phyloP scores from a whole-genome alignment of 108 stramenopile species.

The Chaetoceros tenuissimus region DNA sequence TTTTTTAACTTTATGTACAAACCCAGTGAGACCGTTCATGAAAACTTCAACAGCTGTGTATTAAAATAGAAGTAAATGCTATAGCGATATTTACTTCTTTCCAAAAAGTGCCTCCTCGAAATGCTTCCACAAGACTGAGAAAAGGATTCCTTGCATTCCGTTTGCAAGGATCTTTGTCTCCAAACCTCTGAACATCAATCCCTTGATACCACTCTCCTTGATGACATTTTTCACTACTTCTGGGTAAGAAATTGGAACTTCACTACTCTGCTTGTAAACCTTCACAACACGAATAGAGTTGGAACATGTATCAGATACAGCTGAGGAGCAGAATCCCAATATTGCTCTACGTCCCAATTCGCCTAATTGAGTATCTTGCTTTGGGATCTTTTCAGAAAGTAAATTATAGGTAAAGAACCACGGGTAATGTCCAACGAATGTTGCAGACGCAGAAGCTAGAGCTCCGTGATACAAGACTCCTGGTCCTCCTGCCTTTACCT shows the following conservation, averaged over 20 bases:
- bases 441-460: conserved; percentile 89
- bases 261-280: conserved; percentile 95
- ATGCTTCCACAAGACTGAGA: conserved; percentile 97
- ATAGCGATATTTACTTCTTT: conserved; percentile 28
- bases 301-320: conserved; percentile 89
- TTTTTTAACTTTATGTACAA: too few species aligned
- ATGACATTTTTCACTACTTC: conserved; percentile 86
- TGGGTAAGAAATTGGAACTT: conserved; percentile 80
- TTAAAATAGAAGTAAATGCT: too few species aligned
- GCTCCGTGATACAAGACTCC: conserved; percentile 88
- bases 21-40: too few species aligned
- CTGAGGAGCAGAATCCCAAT: conserved; percentile 89
- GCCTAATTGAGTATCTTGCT: conserved; percentile 71
- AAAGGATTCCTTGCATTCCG: conserved; percentile 95
- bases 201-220: conserved; percentile 77
- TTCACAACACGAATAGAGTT: conserved; percentile 98
- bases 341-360: conserved; percentile 90
- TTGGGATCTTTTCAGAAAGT: conserved; percentile 86
- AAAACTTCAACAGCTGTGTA: too few species aligned
- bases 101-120: conserved; percentile 88
- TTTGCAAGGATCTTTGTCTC: conserved; percentile 98
- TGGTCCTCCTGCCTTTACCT: conserved; percentile 82
- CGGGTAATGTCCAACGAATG: conserved; percentile 97
- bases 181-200: conserved; percentile 95
- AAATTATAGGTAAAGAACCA: conserved; percentile 96